Base-by-base conservation (phyloP, 257 asterid species). In the Cynanchum wilfordii region DNA sequence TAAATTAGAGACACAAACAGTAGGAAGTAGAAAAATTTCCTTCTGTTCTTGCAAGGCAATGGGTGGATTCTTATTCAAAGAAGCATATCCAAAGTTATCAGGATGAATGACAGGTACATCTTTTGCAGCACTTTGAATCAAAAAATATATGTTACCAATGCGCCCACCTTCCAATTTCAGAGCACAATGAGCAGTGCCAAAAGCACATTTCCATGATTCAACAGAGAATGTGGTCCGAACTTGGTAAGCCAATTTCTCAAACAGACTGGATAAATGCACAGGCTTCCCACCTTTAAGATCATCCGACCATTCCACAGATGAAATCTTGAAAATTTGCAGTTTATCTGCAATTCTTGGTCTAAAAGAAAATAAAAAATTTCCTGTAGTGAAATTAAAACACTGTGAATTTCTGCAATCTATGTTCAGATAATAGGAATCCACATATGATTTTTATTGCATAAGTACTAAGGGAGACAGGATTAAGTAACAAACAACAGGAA, bases 211-310 rank as follows among this genome's bases (percentile, higher is more conserved):
- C 49, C 76, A 77, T 38, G 94, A 80, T 82, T 81, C 78, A 38
- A 85, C 85, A 44, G 95, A 79, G 73, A 94, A 80, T 76, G 97
- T 95, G 82, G 87, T 84, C 77, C 96, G 89, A 80, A 91, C 89
- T 86, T 84, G 86, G 84, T 91, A 94, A 82, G 85, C 88, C 78
- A 94, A 82, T 82, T 89, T 91, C 82, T 94, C 93, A 73, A 94
- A 89, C 78, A 94, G 42, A 76, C 97, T 91, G 49, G 99, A 91
- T 80, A 91, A 80, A 77, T 82, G 88, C 80, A 87, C 87, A 70
- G 97, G 95, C 85, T 89, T 94, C 75, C 91, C 96, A 73, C 97
- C 99, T 86, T 82, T 89, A 70, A 94, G 95, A 80, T 89, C 88
- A 76, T 92, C 90, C 69, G 99, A 94, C 99, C 99, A 94, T 78